Evolutionary conservation across 176 grass and related monocot species (phyloP).

Genomic region (Coix lacrymajobi): DNA sequence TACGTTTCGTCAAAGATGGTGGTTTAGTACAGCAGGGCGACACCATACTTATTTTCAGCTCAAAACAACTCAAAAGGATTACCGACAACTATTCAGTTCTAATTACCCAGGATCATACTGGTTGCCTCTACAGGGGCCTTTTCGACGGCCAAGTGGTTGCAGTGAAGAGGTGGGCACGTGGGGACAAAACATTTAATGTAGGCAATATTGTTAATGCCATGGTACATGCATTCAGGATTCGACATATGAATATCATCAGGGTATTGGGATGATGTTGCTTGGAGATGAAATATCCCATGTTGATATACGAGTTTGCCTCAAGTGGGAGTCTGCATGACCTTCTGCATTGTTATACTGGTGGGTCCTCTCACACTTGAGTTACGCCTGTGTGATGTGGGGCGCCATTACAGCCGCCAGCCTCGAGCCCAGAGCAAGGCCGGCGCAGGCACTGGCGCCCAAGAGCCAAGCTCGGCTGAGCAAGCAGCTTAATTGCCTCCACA

Average conservation of each 20-base stretch:
- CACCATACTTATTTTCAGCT: no score
- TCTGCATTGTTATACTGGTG: neutral
- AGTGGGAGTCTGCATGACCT: neutral
- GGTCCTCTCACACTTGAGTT: neutral
- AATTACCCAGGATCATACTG: no score
- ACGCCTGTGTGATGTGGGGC: no score
- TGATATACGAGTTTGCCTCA: neutral
- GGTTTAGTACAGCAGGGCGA: neutral
- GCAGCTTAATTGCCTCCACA: no score
- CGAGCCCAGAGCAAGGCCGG: no score
- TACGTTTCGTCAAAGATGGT: neutral
- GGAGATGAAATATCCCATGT: neutral
- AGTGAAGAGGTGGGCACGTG: accelerated
- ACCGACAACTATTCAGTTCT: neutral
- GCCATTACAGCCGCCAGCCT: no score
- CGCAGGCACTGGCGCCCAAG: no score
- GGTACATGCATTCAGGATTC: neutral
- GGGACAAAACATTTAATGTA: neutral
- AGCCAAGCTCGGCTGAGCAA: no score
- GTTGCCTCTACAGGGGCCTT: neutral
- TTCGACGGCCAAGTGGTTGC: neutral
- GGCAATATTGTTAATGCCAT: accelerated
- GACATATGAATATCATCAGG: neutral
- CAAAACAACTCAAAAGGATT: neutral
- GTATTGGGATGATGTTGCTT: neutral